A percentile compares a stretch with the other conserved stretches of the same genome.
Conservation (phyloP, 148 eudicot genomes). For the Amaranthus hypochondriacus region DNA sequence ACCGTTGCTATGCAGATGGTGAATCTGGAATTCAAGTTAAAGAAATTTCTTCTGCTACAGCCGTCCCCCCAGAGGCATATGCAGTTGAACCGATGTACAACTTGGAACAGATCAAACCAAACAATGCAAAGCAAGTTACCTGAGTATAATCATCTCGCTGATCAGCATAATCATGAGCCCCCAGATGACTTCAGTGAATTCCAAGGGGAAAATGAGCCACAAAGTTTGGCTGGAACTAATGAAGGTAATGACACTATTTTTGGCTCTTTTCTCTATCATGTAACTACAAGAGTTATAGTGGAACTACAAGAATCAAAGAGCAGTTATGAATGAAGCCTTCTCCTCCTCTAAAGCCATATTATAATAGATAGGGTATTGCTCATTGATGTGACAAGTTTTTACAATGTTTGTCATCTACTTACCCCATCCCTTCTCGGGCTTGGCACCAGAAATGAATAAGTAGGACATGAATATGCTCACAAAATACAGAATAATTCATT, state of each 20-base stretch:
- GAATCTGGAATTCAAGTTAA: conserved; percentile 74
- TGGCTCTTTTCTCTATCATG: neutral
- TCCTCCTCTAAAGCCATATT: too few species aligned
- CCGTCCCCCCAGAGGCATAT: conserved; percentile 25
- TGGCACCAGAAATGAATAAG: too few species aligned
- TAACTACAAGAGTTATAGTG: neutral
- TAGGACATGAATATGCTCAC: too few species aligned
- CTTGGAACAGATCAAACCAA: conserved; percentile 41
- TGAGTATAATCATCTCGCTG: conserved; percentile 13
- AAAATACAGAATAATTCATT: too few species aligned
- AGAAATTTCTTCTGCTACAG: conserved; percentile 37
- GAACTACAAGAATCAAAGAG: too few species aligned
- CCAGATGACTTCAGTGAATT: conserved; percentile 37
- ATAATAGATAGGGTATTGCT: too few species aligned
- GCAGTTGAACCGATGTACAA: conserved; percentile 32
- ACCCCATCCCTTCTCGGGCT: too few species aligned
- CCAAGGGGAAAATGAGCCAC: conserved; percentile 58
- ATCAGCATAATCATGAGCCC: conserved; percentile 19
- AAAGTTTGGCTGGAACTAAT: conserved; percentile 25
- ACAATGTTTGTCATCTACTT: too few species aligned
- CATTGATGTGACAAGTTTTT: too few species aligned
- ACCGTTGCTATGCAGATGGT: conserved; percentile 41
- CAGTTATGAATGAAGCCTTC: too few species aligned
- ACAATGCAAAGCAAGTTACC: conserved; percentile 18
- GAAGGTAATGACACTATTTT: conserved; percentile 37